Percentiles rank a stretch among this genome's conserved stretches.
These are phyloP conservation scores for Mortierella alpina DNA, from an alignment of 192 early-diverging fungal genomes.

Conservation along the genomic window DNA sequence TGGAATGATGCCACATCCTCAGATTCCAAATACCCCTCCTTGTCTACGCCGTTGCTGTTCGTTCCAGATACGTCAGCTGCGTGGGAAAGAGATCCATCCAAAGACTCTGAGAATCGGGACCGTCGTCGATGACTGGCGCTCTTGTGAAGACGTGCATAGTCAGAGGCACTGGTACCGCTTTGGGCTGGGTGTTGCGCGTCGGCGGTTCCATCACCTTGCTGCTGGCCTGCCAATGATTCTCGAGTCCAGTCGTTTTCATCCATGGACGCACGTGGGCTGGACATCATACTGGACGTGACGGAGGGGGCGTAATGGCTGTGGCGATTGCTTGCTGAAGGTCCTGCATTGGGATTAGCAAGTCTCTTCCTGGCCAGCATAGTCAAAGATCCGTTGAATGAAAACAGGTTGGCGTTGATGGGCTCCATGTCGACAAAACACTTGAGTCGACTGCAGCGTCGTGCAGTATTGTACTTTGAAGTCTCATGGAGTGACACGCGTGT, in stretches of 20 bases:
- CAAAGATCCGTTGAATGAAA: conserved; percentile 79
- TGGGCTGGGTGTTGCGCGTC: conserved; percentile 17
- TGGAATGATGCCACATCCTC: conserved; percentile 3
- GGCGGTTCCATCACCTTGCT: background rate
- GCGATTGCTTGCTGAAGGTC: conserved; percentile 18
- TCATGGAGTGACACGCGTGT: conserved; percentile 75
- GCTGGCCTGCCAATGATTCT: background rate
- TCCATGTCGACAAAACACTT: conserved; percentile 79
- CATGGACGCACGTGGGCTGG: conserved; percentile 43
- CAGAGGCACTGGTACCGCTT: conserved; percentile 41
- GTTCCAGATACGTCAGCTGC: too few species aligned
- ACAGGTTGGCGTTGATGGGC: conserved; percentile 81
- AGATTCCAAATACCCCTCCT: conserved; percentile 29
- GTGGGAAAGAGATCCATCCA: background rate
- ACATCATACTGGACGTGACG: conserved; percentile 51
- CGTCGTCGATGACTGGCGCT: conserved; percentile 14
- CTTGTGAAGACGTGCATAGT: conserved; percentile 48
- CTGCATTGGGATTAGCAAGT: background rate
- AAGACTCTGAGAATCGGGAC: conserved; percentile 14
- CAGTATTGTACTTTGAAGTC: conserved; percentile 72
- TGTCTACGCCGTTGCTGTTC: conserved; percentile 3
- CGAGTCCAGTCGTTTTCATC: conserved; percentile 21
- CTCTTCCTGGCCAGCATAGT: conserved; percentile 51
- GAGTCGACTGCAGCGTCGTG: conserved; percentile 78
- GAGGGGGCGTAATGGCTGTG: conserved; percentile 42